phyloP scores from a whole-genome alignment of 2,329 filamentous ascomycete species.

The Epichloe gansuensis region DNA sequence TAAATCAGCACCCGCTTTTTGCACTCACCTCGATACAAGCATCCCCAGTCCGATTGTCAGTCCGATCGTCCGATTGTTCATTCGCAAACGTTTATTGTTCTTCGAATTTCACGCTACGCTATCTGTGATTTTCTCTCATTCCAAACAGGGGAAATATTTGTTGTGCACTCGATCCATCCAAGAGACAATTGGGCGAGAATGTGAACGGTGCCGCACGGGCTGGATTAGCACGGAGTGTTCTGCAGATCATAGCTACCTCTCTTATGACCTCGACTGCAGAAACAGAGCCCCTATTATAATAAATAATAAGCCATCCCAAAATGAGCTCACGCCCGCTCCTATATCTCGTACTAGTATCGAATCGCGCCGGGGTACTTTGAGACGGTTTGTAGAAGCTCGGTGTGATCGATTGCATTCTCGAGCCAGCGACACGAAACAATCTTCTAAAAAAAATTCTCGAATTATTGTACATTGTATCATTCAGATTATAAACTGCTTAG shows the following conservation, averaged over 20 bases:
- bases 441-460: not conserved
- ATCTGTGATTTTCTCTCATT: too few species aligned
- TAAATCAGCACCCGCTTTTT: constrained; percentile 3
- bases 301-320: too few species aligned
- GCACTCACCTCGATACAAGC: too few species aligned
- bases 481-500: not conserved
- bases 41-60: too few species aligned
- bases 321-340: too few species aligned
- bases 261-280: constrained; percentile 53
- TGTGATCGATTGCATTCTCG: not conserved
- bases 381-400: too few species aligned
- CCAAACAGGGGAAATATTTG: too few species aligned
- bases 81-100: too few species aligned
- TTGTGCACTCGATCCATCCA: constrained; percentile 37
- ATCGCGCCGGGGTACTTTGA: too few species aligned
- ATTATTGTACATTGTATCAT: not conserved
- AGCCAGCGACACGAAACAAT: not conserved
- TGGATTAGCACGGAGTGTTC: constrained; percentile 26
- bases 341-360: too few species aligned
- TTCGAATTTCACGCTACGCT: too few species aligned
- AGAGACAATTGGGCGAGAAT: constrained; percentile 70
- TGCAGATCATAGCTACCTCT: constrained; percentile 38
- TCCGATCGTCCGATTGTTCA: too few species aligned
- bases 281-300: constrained; percentile 24
- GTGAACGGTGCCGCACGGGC: constrained; percentile 44